Conservation (phyloP, 225 moss, liverwort and hornwort genomes). For the Climacium dendroides region DNA sequence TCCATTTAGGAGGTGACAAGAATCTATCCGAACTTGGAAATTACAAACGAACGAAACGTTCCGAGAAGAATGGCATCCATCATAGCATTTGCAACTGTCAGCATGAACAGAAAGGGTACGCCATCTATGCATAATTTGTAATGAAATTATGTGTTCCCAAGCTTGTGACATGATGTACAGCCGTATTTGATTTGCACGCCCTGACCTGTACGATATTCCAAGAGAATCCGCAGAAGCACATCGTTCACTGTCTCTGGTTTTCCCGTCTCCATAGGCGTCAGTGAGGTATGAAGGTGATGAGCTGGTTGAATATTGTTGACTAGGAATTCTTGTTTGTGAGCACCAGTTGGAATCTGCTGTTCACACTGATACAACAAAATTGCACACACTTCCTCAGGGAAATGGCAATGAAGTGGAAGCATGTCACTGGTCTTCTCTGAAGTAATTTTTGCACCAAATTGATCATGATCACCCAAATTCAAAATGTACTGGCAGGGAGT, state of each 20-base stretch:
- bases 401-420: neutral
- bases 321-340: neutral
- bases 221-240: constrained; percentile 25
- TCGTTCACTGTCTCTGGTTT: constrained; percentile 11
- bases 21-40: neutral
- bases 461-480: neutral
- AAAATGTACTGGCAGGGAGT: neutral
- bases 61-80: neutral
- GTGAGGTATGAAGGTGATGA: neutral
- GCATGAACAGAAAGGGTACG: neutral
- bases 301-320: neutral
- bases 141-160: constrained; percentile 7
- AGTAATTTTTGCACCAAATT: neutral
- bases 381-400: neutral
- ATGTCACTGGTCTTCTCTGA: neutral
- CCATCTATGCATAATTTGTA: neutral
- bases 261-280: neutral
- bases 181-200: constrained; percentile 35
- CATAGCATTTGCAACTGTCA: neutral
- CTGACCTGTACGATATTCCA: constrained; percentile 29
- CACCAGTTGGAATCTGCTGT: neutral
- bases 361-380: neutral
- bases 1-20: neutral
- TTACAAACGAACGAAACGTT: neutral
- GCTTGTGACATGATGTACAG: constrained; percentile 41